Conservation (phyloP, 1,284 basidiomycete genomes). For the Puccinia sorghi region DNA sequence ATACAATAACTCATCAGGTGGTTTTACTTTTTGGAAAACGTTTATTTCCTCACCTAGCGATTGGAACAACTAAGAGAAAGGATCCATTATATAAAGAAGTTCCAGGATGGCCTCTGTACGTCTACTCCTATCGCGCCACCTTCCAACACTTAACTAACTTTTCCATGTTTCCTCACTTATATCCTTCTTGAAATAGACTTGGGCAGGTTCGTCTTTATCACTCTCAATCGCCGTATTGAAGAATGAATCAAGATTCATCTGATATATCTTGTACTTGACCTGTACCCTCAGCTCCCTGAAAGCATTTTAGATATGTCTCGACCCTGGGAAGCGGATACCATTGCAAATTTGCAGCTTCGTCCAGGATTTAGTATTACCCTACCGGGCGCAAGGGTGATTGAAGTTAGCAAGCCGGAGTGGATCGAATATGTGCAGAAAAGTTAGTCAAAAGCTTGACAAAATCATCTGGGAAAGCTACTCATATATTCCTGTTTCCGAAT, state of each 20-base stretch:
- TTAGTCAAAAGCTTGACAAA: not conserved
- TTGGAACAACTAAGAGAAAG: slow-evolving; percentile 10
- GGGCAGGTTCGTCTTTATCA: not conserved
- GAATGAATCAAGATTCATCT: not conserved
- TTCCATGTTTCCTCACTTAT: not conserved
- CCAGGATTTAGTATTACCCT: slow-evolving; percentile 25
- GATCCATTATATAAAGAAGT: not conserved
- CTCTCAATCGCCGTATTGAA: not conserved
- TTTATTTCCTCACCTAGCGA: not conserved
- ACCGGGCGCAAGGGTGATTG: slow-evolving; percentile 32
- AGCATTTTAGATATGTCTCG: not conserved
- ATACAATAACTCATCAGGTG: not conserved
- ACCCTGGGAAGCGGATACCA: not conserved
- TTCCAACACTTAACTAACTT: not conserved
- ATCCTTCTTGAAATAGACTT: not conserved
- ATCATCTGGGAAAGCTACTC: not conserved
- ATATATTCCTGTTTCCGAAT: not conserved
- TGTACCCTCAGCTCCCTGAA: not conserved
- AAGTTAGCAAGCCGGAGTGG: slow-evolving; percentile 49
- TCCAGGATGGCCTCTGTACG: slow-evolving; percentile 8
- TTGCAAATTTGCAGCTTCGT: slow-evolving; percentile 7
- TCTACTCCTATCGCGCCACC: not conserved
- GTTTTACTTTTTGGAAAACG: not conserved
- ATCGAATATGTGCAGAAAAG: slow-evolving; percentile 48
- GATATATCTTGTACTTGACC: not conserved